Conservation (phyloP, 768 basidiomycete genomes). For the Trichaptum fuscoviolaceum region DNA sequence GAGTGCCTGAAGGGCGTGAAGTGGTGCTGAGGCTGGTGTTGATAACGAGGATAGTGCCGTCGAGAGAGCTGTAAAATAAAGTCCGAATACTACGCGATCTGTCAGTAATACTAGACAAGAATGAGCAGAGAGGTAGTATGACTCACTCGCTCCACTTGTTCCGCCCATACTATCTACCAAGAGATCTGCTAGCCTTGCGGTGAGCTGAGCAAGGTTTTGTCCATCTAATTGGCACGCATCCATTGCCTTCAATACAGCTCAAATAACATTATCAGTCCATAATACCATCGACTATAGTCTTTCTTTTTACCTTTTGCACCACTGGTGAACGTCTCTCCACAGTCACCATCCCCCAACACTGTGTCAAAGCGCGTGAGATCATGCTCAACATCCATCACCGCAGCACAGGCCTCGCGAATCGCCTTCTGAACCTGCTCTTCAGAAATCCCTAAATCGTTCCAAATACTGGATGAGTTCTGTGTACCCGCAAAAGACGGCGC, state of each 20-base stretch:
- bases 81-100: conserved; percentile 33
- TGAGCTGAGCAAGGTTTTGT: conserved; percentile 16
- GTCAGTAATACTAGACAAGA: background rate
- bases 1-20: conserved; percentile 26
- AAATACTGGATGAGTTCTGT: background rate
- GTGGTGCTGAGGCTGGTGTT: conserved; percentile 1
- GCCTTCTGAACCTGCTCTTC: conserved; percentile 20
- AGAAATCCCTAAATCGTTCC: conserved; percentile 10
- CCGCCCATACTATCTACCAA: conserved; percentile 52
- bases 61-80: conserved; percentile 36
- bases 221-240: conserved; percentile 23
- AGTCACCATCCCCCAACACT: conserved; percentile 59
- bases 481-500: background rate
- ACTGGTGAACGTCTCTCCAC: conserved; percentile 50
- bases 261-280: background rate
- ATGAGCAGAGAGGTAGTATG: conserved; percentile 14
- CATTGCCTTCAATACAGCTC: conserved; percentile 30
- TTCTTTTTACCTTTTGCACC: conserved; percentile 33
- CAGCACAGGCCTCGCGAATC: conserved; percentile 34
- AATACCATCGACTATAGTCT: background rate
- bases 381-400: conserved; percentile 39
- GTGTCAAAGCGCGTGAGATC: conserved; percentile 58
- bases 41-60: background rate
- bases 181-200: conserved; percentile 32
- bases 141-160: conserved; percentile 45